These are phyloP conservation scores for Pythium aphanidermatum DNA, from an alignment of 352 stramenopile genomes.

Conservation along the genomic window DNA sequence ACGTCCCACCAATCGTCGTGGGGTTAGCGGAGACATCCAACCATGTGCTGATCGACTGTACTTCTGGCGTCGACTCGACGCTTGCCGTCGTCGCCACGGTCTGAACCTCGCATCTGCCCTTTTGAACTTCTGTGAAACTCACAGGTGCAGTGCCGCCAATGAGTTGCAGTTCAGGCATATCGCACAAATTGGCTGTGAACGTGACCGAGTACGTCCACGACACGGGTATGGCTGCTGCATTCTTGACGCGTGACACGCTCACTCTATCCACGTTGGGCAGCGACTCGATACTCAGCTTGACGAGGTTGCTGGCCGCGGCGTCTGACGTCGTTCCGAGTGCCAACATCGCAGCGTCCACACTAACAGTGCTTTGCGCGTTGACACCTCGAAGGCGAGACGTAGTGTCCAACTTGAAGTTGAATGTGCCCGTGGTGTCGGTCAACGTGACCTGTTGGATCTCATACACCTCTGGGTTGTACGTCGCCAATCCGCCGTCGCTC, in stretches of 20 bases:
- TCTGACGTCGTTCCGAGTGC: slow-evolving; percentile 29
- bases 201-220: slow-evolving; percentile 81
- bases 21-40: slow-evolving; percentile 33
- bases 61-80: slow-evolving; percentile 83
- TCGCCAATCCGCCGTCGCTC: slow-evolving; percentile 85
- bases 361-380: slow-evolving; percentile 30
- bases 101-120: slow-evolving; percentile 93
- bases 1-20: slow-evolving; percentile 46
- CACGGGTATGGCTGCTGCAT: slow-evolving; percentile 5
- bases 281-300: slow-evolving; percentile 80
- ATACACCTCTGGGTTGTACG: slow-evolving; percentile 88
- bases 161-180: slow-evolving; percentile 64
- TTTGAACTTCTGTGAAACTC: slow-evolving; percentile 60
- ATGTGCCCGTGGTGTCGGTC: slow-evolving; percentile 43
- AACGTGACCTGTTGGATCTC: slow-evolving; percentile 89
- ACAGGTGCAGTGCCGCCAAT: slow-evolving; percentile 31
- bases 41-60: slow-evolving; percentile 85
- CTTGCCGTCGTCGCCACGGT: slow-evolving; percentile 89
- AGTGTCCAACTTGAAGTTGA: slow-evolving; percentile 77
- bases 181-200: slow-evolving; percentile 83
- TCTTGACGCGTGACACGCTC: slow-evolving; percentile 52
- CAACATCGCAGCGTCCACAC: slow-evolving; percentile 38
- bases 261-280: slow-evolving; percentile 84
- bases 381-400: slow-evolving; percentile 38
- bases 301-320: slow-evolving; percentile 46